Conservation (phyloP, 106 monocot species). For the Dendrobium chrysotoxum region DNA sequence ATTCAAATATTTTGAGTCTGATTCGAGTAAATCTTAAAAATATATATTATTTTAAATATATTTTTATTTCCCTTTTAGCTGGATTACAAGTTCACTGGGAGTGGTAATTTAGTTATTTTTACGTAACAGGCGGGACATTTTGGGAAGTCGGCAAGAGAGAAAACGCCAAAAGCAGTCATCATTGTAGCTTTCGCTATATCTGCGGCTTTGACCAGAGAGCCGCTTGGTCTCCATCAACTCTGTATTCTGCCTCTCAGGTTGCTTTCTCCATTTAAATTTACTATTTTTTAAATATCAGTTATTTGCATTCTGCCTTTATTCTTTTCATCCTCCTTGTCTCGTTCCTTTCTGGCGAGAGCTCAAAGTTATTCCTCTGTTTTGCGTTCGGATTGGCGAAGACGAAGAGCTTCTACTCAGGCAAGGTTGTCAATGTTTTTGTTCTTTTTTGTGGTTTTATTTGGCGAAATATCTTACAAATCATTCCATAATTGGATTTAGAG, state of each 20-base stretch:
- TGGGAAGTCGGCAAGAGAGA: background rate
- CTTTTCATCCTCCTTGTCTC: background rate
- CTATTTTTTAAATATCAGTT: background rate
- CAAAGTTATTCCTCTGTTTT: background rate
- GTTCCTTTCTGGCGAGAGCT: background rate
- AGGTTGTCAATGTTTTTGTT: background rate
- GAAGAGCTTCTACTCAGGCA: background rate
- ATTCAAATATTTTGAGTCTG: too few relatives aligned
- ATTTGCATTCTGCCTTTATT: background rate
- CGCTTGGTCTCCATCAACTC: background rate
- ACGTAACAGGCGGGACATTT: background rate
- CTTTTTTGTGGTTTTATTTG: background rate
- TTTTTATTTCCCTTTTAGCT: too few relatives aligned
- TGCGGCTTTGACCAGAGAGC: slow-evolving; percentile 1
- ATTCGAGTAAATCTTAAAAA: too few relatives aligned
- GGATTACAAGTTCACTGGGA: background rate
- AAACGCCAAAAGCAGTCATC: slow-evolving; percentile 4
- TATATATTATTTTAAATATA: too few relatives aligned
- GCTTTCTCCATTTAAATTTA: background rate
- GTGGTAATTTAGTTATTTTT: background rate
- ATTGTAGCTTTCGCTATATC: slow-evolving; percentile 5
- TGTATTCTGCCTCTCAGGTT: background rate
- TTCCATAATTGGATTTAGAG: background rate
- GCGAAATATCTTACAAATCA: background rate
- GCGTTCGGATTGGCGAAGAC: background rate